Evolutionary conservation across 73 alveolate species (phyloP).

Genomic region (Paramecium tetraurelia): DNA sequence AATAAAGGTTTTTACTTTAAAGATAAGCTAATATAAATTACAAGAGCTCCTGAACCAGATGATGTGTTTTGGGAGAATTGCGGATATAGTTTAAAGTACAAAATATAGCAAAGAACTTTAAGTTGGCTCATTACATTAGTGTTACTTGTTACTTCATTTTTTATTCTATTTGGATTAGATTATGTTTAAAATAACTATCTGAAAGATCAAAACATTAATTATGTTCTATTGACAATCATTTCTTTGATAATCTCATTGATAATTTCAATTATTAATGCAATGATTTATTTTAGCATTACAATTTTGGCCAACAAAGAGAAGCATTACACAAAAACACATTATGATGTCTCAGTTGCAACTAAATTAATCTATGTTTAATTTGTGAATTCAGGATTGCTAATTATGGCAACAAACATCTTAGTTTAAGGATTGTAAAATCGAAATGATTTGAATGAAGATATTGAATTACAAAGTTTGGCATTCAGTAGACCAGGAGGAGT

Average conservation of each 20-base stretch:
- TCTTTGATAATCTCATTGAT: neutral
- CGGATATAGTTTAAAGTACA: neutral
- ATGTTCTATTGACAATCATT: neutral
- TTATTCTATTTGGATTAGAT: neutral
- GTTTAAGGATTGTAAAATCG: neutral
- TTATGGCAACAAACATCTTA: conserved; percentile 5
- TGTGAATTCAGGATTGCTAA: conserved; percentile 5
- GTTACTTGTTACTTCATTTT: neutral
- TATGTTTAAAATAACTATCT: neutral
- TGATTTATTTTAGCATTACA: neutral
- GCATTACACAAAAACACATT: conserved; percentile 8
- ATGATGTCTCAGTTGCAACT: conserved; percentile 10
- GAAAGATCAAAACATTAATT: neutral
- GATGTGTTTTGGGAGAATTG: conserved; percentile 49
- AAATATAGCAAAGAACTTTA: neutral
- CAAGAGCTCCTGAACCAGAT: conserved; percentile 51
- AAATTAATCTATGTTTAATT: neutral
- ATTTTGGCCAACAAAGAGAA: neutral
- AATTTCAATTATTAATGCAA: neutral
- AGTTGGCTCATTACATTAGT: neutral
- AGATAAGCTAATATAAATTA: neutral
- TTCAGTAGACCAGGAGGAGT: conserved; percentile 36
- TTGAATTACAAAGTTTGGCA: neutral
- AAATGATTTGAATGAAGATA: neutral
- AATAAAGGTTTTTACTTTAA: neutral